Conservation (phyloP, 2,329 filamentous ascomycete species). For the Pseudogymnoascus sp. region DNA sequence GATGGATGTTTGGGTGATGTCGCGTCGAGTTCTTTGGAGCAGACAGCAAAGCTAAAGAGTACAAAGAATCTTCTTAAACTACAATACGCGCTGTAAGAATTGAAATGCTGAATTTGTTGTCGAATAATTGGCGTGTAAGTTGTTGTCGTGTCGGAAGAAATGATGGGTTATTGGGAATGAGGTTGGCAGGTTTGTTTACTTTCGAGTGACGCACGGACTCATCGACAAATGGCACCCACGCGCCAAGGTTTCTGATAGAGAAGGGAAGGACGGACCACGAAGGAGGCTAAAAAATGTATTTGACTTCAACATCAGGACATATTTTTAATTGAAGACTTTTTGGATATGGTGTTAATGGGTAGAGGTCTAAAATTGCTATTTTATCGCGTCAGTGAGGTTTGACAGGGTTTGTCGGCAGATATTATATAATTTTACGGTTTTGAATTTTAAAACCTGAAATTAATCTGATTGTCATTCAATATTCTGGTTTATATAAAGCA, state of each 20-base stretch:
- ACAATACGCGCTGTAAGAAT: not conserved
- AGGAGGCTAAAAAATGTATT: not conserved
- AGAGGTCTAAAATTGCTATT: not conserved
- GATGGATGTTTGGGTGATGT: not conserved
- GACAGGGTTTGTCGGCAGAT: not conserved
- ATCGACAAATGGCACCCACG: not conserved
- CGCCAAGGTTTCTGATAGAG: not conserved
- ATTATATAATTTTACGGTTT: not conserved
- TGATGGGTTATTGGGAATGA: not conserved
- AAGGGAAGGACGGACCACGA: not conserved
- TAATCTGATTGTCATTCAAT: not conserved
- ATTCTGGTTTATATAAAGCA: not conserved
- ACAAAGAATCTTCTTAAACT: not conserved
- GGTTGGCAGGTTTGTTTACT: slow-evolving; percentile 8
- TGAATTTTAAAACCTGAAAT: not conserved
- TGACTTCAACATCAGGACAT: not conserved
- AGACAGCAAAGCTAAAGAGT: not conserved
- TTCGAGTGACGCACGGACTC: slow-evolving; percentile 5
- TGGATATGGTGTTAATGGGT: not conserved
- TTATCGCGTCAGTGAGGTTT: not conserved
- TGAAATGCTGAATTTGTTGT: not conserved
- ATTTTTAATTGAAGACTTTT: not conserved
- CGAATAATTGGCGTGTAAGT: not conserved
- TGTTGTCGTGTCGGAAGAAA: slow-evolving; percentile 1
- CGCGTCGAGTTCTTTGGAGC: slow-evolving; percentile 6